Base-by-base conservation (phyloP, 192 early-diverging fungal genomes). In the Helicostylum pulchrum region DNA sequence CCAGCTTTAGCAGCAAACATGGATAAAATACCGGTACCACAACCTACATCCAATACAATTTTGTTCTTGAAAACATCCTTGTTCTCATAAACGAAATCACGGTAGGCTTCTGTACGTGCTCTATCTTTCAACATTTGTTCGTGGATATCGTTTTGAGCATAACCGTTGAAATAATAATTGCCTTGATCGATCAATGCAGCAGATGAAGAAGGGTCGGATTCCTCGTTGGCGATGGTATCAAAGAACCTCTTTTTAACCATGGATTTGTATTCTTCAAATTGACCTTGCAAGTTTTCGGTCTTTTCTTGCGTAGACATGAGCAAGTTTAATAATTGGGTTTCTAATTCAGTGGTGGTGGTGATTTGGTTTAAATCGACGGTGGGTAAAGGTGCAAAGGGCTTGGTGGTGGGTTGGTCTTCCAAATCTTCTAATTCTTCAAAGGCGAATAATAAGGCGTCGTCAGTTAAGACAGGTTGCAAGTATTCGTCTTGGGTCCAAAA, bases 161-260 rank as follows among this genome's bases (percentile, higher is more conserved):
- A 98, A 51, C 94, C 95, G 82, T 97, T 92, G 83, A 96, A 99
- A 84, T 99, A 99, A 77, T 96, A 96, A 77, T 93, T 74, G 53
- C 56, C 60, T 20, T 64, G 62, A 54, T 74, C 66, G 12, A 50
- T 30, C 26, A 46, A 39, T 2, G 54, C 57, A 32, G 55, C 32
- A 17, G 42, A 42, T 21, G 57, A 45, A 2, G 31, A 23, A 1
- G 46, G 53, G 3, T 30, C 39, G 4, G 52, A 4, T 0, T 21
- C 21, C 0, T 5, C 32, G 14, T 51, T 36, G 1, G 30, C 58
- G n/a, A 52, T 19, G 21, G 20, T 45, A 49, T 90, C 87, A 71
- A 84, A 85, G 77, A 92, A 90, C 31, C 85, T 85, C 23, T 76
- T 75, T 74, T 83, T 86, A 34, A 92, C 86, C 79, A 86, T 82